These are phyloP conservation scores for Pleoardoris graminearum DNA, from an alignment of 2,329 filamentous ascomycete species.

Conservation along the genomic window DNA sequence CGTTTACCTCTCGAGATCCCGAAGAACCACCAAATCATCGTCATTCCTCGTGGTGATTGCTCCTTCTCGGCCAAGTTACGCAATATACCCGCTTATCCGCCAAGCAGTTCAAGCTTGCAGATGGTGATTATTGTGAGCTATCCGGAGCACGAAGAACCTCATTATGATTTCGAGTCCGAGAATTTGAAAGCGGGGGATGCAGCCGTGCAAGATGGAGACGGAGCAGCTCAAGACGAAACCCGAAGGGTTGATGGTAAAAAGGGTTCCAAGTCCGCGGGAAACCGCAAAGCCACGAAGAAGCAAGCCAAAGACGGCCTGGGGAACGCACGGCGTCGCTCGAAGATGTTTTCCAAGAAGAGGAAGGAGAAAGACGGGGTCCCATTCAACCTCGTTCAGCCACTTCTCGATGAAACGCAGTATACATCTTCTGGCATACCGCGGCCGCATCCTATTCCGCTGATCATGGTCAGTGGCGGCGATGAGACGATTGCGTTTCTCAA, in stretches of 20 bases:
- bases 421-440: slow-evolving; percentile 71
- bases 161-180: slow-evolving; percentile 25
- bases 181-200: slow-evolving; percentile 14
- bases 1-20: slow-evolving; percentile 57
- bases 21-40: slow-evolving; percentile 71
- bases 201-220: background rate
- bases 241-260: too few relatives aligned
- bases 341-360: slow-evolving; percentile 20
- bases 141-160: slow-evolving; percentile 50
- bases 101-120: slow-evolving; percentile 66
- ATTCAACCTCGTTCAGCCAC: slow-evolving; percentile 59
- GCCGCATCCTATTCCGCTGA: slow-evolving; percentile 74
- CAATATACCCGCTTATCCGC: slow-evolving; percentile 79
- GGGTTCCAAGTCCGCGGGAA: background rate
- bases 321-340: slow-evolving; percentile 1
- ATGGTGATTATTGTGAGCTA: slow-evolving; percentile 78
- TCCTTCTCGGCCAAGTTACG: slow-evolving; percentile 80
- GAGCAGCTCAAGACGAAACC: background rate
- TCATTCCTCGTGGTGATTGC: slow-evolving; percentile 81
- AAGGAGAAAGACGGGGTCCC: background rate
- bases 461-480: slow-evolving; percentile 75
- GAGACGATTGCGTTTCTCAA: slow-evolving; percentile 66
- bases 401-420: slow-evolving; percentile 74
- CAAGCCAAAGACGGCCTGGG: slow-evolving; percentile 14
- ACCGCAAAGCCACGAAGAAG: slow-evolving; percentile 14